These are phyloP conservation scores for Aspergillus bridgeri DNA, from an alignment of 495 filamentous ascomycete genomes.

Conservation along the genomic window DNA sequence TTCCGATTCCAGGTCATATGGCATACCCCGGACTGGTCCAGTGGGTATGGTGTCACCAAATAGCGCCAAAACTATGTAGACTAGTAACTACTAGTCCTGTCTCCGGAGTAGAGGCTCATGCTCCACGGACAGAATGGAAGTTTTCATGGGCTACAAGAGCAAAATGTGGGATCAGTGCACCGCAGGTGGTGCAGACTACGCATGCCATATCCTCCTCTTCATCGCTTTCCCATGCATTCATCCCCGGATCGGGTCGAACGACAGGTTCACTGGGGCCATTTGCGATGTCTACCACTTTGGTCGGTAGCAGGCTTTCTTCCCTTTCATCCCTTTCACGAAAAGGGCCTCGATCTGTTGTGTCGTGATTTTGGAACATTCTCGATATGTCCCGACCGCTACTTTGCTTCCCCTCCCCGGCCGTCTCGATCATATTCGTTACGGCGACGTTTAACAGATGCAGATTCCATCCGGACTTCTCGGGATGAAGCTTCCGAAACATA, in stretches of 20 bases:
- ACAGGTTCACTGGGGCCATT: not conserved
- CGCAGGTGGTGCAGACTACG: conserved; percentile 56
- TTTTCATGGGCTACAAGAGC: conserved; percentile 68
- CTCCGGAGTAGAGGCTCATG: not conserved
- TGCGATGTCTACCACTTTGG: conserved; percentile 14
- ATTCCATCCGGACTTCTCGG: conserved; percentile 68
- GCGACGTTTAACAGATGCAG: conserved; percentile 81
- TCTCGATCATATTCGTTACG: conserved; percentile 77
- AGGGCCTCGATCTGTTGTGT: conserved; percentile 44
- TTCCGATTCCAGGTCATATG: too few relatives aligned
- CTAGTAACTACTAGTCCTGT: not conserved
- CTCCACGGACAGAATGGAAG: conserved; percentile 51
- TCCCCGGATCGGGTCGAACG: conserved; percentile 1
- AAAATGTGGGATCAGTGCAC: conserved; percentile 64
- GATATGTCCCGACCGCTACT: conserved; percentile 57
- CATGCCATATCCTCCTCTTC: conserved; percentile 41
- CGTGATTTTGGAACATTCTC: conserved; percentile 67
- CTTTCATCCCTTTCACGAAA: not conserved
- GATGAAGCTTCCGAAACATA: conserved; percentile 72
- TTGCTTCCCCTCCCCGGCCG: conserved; percentile 48
- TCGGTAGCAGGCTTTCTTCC: conserved; percentile 29
- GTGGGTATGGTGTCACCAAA: not conserved
- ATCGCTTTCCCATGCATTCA: conserved; percentile 22
- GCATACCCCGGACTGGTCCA: not conserved
- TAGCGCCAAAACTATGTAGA: not conserved